Conservation (phyloP, 306 rosid species). For the Cicer judaicum region DNA sequence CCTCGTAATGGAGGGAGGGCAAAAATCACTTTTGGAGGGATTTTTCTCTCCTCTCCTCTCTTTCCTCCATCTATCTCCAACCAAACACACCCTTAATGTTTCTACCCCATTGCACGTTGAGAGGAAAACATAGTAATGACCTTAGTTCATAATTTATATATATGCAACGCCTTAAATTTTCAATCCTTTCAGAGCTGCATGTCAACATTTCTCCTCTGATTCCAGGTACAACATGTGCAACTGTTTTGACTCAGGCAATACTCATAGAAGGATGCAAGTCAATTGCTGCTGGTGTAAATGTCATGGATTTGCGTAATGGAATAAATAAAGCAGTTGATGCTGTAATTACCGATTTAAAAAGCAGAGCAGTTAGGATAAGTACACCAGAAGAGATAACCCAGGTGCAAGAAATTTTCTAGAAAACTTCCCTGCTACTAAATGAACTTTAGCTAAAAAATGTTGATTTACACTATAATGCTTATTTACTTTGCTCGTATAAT, state of each 20-base stretch:
- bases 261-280: slow-evolving; percentile 93
- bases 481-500: slow-evolving; percentile 11
- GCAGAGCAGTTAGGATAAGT: slow-evolving; percentile 83
- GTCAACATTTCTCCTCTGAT: slow-evolving; percentile 40
- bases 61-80: too few species aligned
- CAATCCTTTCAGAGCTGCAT: slow-evolving; percentile 18
- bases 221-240: slow-evolving; percentile 97
- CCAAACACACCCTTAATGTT: not conserved
- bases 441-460: slow-evolving; percentile 34
- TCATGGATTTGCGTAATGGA: slow-evolving; percentile 89
- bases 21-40: too few species aligned
- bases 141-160: not conserved
- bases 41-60: too few species aligned
- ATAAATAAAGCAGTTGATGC: slow-evolving; percentile 89
- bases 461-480: slow-evolving; percentile 6
- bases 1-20: too few species aligned
- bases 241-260: slow-evolving; percentile 91
- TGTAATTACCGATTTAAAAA: slow-evolving; percentile 79
- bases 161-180: not conserved
- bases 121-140: slow-evolving; percentile 4
- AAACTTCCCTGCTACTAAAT: slow-evolving; percentile 28
- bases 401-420: slow-evolving; percentile 59
- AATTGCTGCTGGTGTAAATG: slow-evolving; percentile 89
- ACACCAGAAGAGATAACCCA: slow-evolving; percentile 93
- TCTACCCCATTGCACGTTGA: slow-evolving; percentile 15